phyloP scores from a whole-genome alignment of 225 moss, liverwort and hornwort species.

The Physcomitrellopsis africana region DNA sequence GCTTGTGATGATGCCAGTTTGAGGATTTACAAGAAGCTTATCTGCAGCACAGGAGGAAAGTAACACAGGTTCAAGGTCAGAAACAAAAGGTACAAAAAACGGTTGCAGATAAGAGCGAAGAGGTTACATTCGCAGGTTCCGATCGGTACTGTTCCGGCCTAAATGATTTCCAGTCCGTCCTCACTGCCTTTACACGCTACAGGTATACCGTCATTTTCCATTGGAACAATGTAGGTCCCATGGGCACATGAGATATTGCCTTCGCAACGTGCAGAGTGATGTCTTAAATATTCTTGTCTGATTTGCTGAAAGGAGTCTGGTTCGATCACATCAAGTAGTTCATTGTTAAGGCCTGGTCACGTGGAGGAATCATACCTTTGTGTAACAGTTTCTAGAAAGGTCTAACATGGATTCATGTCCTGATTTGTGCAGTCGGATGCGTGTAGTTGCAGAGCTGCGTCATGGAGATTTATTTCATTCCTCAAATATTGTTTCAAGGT shows the following conservation, averaged over 20 bases:
- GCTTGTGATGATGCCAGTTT: slow-evolving; percentile 56
- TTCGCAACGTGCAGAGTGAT: not conserved
- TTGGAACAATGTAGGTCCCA: not conserved
- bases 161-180: slow-evolving; percentile 88
- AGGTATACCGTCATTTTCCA: slow-evolving; percentile 48
- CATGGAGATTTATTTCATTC: slow-evolving; percentile 94
- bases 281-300: not conserved
- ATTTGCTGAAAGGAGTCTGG: not conserved
- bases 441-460: slow-evolving; percentile 93
- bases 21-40: slow-evolving; percentile 96
- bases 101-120: slow-evolving; percentile 39
- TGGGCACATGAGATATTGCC: not conserved
- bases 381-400: not conserved
- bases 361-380: not conserved
- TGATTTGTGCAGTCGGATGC: slow-evolving; percentile 76
- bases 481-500: slow-evolving; percentile 98
- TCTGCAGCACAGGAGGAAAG: slow-evolving; percentile 75
- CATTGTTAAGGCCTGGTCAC: not conserved
- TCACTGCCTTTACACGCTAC: slow-evolving; percentile 93
- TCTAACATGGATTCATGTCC: slow-evolving; percentile 16
- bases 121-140: slow-evolving; percentile 46
- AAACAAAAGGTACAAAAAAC: slow-evolving; percentile 59
- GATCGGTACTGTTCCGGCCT: slow-evolving; percentile 68
- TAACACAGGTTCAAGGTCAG: slow-evolving; percentile 53
- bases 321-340: not conserved